Evolutionary conservation across 345 rosid species (phyloP).

Genomic region (Geranium brycei): DNA sequence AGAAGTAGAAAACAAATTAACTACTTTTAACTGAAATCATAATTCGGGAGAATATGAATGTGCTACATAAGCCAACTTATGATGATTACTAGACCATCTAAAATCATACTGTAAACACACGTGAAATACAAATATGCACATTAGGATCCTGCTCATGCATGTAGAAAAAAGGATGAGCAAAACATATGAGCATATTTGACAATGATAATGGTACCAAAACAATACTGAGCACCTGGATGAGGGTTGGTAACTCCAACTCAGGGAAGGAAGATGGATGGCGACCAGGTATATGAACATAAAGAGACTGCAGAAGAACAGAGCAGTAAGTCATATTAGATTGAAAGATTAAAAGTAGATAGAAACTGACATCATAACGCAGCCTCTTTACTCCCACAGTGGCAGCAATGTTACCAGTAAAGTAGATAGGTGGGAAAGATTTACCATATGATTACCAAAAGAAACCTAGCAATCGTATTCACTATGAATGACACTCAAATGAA

Average conservation of each 20-base stretch:
- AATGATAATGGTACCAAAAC: not conserved
- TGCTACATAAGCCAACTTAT: not conserved
- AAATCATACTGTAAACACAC: not conserved
- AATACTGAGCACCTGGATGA: slow-evolving; percentile 53
- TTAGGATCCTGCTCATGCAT: not conserved
- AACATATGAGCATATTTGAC: not conserved
- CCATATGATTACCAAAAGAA: not conserved
- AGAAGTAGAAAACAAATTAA: not conserved
- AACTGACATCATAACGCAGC: not conserved
- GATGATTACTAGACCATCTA: not conserved
- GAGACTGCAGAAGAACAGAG: slow-evolving; percentile 41
- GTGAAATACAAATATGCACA: not conserved
- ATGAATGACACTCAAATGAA: not conserved
- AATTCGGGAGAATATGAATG: not conserved
- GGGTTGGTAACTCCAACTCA: slow-evolving; percentile 82
- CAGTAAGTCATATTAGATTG: slow-evolving; percentile 9
- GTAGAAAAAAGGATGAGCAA: not conserved
- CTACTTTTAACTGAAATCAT: not conserved
- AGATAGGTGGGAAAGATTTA: not conserved
- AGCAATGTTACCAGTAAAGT: not conserved
- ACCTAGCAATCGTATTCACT: not conserved
- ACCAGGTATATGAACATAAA: slow-evolving; percentile 81
- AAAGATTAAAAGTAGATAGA: not conserved
- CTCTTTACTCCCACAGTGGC: not conserved
- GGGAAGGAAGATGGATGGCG: slow-evolving; percentile 69